Base-by-base conservation (phyloP, 352 stramenopile species). In the Phytophthora cajani region DNA sequence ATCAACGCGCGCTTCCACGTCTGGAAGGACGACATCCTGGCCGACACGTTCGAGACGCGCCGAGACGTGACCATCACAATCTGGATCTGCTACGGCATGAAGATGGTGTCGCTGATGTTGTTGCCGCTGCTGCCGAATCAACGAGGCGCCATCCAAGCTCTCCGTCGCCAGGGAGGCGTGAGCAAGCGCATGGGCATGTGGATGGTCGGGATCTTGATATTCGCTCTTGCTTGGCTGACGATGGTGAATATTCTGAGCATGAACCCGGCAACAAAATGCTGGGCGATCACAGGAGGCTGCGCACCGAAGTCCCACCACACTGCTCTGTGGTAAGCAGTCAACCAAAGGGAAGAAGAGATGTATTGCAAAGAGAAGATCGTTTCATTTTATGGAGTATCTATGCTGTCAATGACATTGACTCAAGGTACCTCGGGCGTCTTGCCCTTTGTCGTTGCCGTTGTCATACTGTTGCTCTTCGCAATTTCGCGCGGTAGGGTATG, bases 21-120 rank as follows among this genome's bases (percentile, higher is more conserved):
- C 8, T 85, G 77, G 73, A 72, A 80, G n/a, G 52, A 83, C n/a
- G 75, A 85, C 49, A 86, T 89, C 57, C 52, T 79, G 7, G 54
- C 46, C 19, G 81, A 89, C 52, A 81, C 74, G 25, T 72, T 65
- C 49, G 54, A 77, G 5, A 69, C 84, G 32, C 83, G 83, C n/a
- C 74, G 76, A 49, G 81, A 91, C 21, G 75, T 89, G 16, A 89
- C 81, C 14, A 82, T 87, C 53, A 89, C 77, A 10, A 85, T 87
- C 57, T 79, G 75, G 55, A 84, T 89, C 19, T 84, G 76, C 60
- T 89, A 88, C 72, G 54, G 58, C 17, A 80, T 80, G 71, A 91
- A 91, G 71, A 47, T 89, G 12, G 19, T 84, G 5, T 87, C 83
- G 55, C 54, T 91, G 42, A 64, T 60, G 8, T 85, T 85, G 51